Conservation (phyloP, 1,139 yeast genomes). For the Suhomyces terraborum region DNA sequence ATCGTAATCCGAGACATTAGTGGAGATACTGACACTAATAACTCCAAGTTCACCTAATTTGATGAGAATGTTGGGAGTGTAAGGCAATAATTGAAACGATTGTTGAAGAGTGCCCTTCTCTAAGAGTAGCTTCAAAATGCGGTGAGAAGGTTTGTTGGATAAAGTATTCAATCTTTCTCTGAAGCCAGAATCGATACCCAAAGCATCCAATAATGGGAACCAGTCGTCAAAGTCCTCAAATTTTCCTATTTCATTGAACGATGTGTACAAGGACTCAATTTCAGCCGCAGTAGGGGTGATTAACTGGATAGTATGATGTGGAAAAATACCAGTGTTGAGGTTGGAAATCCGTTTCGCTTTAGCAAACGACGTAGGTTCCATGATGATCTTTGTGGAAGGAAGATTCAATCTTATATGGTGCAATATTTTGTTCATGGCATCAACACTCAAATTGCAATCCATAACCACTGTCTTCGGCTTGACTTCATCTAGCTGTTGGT, state of each 20-base stretch:
- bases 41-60: conserved; percentile 74
- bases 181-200: conserved; percentile 53
- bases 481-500: conserved; percentile 30
- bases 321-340: conserved; percentile 28
- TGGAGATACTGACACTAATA: conserved; percentile 41
- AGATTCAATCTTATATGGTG: conserved; percentile 18
- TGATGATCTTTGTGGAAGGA: conserved; percentile 38
- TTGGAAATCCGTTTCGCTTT: conserved; percentile 51
- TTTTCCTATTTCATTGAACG: conserved; percentile 48
- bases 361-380: conserved; percentile 77
- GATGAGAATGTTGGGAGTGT: conserved; percentile 63
- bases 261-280: conserved; percentile 52
- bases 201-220: conserved; percentile 71
- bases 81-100: conserved; percentile 71
- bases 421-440: conserved; percentile 43
- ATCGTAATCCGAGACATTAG: conserved; percentile 31
- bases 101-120: conserved; percentile 64
- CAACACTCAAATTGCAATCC: conserved; percentile 67
- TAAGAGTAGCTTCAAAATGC: conserved; percentile 28
- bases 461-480: conserved; percentile 52
- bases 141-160: conserved; percentile 18
- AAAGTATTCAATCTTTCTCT: conserved; percentile 40
- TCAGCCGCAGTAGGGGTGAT: conserved; percentile 74
- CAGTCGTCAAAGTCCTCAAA: conserved; percentile 66
- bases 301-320: conserved; percentile 38